phyloP scores from a whole-genome alignment of 2,329 filamentous ascomycete genomes.

The Sphaerulina vaccinii region DNA sequence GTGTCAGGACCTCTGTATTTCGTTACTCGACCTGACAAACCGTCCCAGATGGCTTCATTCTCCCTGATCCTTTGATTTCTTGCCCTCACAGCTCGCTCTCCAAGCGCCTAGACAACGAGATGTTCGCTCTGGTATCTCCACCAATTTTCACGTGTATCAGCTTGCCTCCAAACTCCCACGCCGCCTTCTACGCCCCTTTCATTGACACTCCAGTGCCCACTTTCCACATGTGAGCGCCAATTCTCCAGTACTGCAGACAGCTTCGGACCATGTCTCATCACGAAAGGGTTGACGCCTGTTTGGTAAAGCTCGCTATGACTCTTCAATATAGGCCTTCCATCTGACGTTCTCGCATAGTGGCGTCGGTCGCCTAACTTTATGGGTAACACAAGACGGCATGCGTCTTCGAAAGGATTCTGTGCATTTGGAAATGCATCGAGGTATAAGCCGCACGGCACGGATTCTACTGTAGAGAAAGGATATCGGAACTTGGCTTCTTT shows the following conservation, averaged over 20 bases:
- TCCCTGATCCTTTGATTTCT: neutral
- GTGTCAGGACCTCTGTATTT: no score
- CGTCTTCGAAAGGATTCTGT: slow-evolving; percentile 38
- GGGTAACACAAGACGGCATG: slow-evolving; percentile 35
- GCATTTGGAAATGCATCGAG: slow-evolving; percentile 37
- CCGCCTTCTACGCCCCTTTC: slow-evolving; percentile 34
- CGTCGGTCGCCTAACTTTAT: slow-evolving; percentile 33
- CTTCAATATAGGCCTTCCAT: slow-evolving; percentile 32
- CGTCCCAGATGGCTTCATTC: neutral
- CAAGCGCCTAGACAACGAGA: slow-evolving; percentile 21
- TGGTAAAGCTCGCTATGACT: slow-evolving; percentile 37
- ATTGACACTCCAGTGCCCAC: slow-evolving; percentile 36
- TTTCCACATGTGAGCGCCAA: slow-evolving; percentile 35
- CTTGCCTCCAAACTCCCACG: slow-evolving; percentile 35
- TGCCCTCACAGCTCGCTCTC: neutral
- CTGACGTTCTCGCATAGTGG: slow-evolving; percentile 33
- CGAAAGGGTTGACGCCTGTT: slow-evolving; percentile 36
- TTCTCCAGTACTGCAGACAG: slow-evolving; percentile 36
- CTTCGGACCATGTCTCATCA: slow-evolving; percentile 37
- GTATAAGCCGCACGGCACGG: slow-evolving; percentile 38
- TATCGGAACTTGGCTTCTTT: slow-evolving; percentile 38
- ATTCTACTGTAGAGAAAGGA: slow-evolving; percentile 35
- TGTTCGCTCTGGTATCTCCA: slow-evolving; percentile 35
- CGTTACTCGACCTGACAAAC: no score
- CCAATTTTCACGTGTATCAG: slow-evolving; percentile 37